These are phyloP conservation scores for Novymonas esmeraldas DNA, from an alignment of 208 protist genomes.

Conservation along the genomic window DNA sequence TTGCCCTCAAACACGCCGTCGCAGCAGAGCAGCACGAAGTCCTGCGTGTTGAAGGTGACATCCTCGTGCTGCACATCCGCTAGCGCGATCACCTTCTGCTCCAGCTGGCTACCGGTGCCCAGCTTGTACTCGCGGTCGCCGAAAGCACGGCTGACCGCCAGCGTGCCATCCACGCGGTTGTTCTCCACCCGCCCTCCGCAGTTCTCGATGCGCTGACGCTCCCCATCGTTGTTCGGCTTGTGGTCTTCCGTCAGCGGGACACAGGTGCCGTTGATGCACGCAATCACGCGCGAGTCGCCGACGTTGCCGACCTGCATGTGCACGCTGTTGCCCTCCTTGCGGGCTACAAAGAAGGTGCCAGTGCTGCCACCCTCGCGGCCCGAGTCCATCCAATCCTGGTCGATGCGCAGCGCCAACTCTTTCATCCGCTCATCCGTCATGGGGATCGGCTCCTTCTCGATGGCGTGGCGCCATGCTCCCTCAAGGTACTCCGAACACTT, in stretches of 20 bases:
- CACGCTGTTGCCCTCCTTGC: slow-evolving; percentile 70
- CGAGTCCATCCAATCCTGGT: slow-evolving; percentile 83
- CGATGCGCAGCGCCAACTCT: slow-evolving; percentile 81
- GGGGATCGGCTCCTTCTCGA: slow-evolving; percentile 65
- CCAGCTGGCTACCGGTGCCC: slow-evolving; percentile 59
- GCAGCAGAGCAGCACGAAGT: slow-evolving; percentile 92
- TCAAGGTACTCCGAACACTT: slow-evolving; percentile 85
- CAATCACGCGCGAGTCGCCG: slow-evolving; percentile 91
- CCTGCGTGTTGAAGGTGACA: slow-evolving; percentile 63
- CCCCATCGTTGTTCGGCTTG: slow-evolving; percentile 92
- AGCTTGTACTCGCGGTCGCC: slow-evolving; percentile 95
- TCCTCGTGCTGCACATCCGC: slow-evolving; percentile 84
- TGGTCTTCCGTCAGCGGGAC: slow-evolving; percentile 94
- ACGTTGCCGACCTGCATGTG: slow-evolving; percentile 93
- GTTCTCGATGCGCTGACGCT: slow-evolving; percentile 86
- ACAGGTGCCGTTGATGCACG: slow-evolving; percentile 80
- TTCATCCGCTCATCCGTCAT: slow-evolving; percentile 86
- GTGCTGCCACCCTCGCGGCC: slow-evolving; percentile 84
- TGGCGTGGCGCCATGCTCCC: slow-evolving; percentile 64
- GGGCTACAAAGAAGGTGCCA: slow-evolving; percentile 87
- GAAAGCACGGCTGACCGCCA: slow-evolving; percentile 94
- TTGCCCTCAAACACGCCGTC: slow-evolving; percentile 93
- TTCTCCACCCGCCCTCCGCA: slow-evolving; percentile 92
- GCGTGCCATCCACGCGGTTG: slow-evolving; percentile 93
- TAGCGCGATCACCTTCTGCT: slow-evolving; percentile 92